Evolutionary conservation across 164 flowering plant species (phyloP).

Genomic region (Dillenia suffruticosa): DNA sequence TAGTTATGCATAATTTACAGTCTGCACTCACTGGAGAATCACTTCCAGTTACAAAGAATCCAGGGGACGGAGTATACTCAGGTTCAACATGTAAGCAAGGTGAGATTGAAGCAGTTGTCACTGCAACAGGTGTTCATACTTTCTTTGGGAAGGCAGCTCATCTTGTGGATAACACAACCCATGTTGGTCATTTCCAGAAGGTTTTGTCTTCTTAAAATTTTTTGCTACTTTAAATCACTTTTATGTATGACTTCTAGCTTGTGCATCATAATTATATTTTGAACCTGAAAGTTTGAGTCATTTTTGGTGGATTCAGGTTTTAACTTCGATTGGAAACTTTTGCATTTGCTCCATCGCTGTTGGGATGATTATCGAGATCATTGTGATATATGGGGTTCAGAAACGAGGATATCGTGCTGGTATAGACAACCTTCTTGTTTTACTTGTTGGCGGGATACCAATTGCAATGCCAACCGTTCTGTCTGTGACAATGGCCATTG

Average conservation of each 20-base stretch:
- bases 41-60: slow-evolving; percentile 70
- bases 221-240: background rate
- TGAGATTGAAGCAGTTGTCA: slow-evolving; percentile 78
- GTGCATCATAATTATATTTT: too few species aligned
- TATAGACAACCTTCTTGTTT: slow-evolving; percentile 66
- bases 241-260: background rate
- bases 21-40: slow-evolving; percentile 86
- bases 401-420: slow-evolving; percentile 42
- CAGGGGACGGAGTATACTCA: slow-evolving; percentile 74
- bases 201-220: slow-evolving; percentile 17
- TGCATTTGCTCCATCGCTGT: slow-evolving; percentile 73
- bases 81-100: slow-evolving; percentile 92
- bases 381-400: slow-evolving; percentile 51
- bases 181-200: slow-evolving; percentile 84
- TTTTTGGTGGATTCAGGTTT: slow-evolving; percentile 39
- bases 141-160: slow-evolving; percentile 91
- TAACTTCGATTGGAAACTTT: slow-evolving; percentile 77
- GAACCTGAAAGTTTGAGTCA: too few species aligned
- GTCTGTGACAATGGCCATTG: slow-evolving; percentile 83
- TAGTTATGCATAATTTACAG: slow-evolving; percentile 22
- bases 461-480: slow-evolving; percentile 89
- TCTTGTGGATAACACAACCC: slow-evolving; percentile 69
- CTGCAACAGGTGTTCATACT: slow-evolving; percentile 81
- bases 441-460: slow-evolving; percentile 83
- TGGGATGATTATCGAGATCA: slow-evolving; percentile 63